phyloP scores from a whole-genome alignment of 768 basidiomycete species.

The Rhodotorula diobovata region DNA sequence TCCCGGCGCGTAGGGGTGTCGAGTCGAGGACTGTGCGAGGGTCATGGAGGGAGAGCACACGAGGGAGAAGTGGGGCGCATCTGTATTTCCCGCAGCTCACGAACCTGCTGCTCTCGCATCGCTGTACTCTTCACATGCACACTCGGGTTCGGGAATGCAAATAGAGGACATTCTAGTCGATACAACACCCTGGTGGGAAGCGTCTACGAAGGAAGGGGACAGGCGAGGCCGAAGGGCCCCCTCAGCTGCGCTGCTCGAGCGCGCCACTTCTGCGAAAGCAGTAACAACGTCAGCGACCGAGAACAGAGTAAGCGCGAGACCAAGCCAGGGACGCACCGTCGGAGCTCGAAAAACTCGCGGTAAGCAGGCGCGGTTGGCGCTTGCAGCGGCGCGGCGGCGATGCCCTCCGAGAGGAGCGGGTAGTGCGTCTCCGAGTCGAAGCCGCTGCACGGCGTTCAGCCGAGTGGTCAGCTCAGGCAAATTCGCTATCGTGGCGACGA shows the following conservation, averaged over 20 bases:
- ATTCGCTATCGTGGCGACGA: not conserved
- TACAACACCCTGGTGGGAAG: not conserved
- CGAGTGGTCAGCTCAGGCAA: not conserved
- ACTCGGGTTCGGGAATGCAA: no score
- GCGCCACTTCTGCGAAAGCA: not conserved
- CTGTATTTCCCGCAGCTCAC: no score
- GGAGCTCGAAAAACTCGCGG: constrained; percentile 36
- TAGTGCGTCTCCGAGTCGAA: constrained; percentile 43
- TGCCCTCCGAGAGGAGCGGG: constrained; percentile 18
- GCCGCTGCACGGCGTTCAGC: constrained; percentile 15
- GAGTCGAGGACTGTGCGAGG: not conserved
- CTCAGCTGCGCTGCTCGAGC: not conserved
- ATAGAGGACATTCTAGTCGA: not conserved
- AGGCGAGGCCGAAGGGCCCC: not conserved
- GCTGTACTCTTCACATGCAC: no score
- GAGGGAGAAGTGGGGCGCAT: no score
- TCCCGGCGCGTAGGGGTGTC: not conserved
- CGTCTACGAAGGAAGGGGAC: not conserved
- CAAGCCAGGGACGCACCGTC: constrained; percentile 3
- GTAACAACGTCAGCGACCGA: not conserved
- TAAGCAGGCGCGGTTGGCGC: constrained; percentile 40
- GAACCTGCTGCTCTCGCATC: no score
- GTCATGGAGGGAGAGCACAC: no score
- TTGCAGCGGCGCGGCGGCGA: constrained; percentile 31
- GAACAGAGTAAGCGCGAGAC: not conserved